Base-by-base conservation (phyloP, 208 protist genomes). In the Porcisia deanei region DNA sequence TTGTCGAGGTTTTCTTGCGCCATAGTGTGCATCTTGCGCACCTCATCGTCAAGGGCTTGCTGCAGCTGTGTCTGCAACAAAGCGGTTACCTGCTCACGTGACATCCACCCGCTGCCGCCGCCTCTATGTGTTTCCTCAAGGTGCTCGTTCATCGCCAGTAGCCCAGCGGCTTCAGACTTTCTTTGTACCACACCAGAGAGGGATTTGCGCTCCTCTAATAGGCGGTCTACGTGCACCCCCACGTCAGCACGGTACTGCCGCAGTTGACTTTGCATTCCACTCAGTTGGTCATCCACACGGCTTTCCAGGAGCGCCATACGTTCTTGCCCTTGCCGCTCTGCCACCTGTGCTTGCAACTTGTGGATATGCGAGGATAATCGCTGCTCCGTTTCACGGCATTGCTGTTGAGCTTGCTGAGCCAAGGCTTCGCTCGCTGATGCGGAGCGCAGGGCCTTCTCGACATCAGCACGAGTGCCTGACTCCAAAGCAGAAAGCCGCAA, bases 401-500 rank as follows among this genome's bases (percentile, higher is more conserved):
- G 78, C 58, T 71, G 72, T 67, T 82, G 78, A 12, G 59, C 83
- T 55, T 77, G 82, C 80, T 64, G 83, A 60, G 68, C 76, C 41
- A 55, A 58, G 1, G 85, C 80, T 60, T 92, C 89, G 30, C 83
- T 77, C 34, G 86, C 72, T 22, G 85, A 65, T 20, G 86, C 87
- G 45, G 75, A 80, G 20, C 87, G 77, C 75, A 92, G 74, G 61
- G 88, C 86, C 14, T 85, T 80, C 59, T 88, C 89, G 20, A 91
- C 64, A 60, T 93, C 88, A 0, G 79, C 66, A 59, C 85, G 84
- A 49, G 88, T 82, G 63, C 83, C 86, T 3, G 76, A 81, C 70
- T 94, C 82, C 66, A 89, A 41, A 8, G 84, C 84, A 22, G 79
- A 69, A 69, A 95, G 65, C 5, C 87, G 88, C 57, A 91, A 67